Conservation (phyloP, 768 basidiomycete genomes). For the Rhodotorula toruloides region DNA sequence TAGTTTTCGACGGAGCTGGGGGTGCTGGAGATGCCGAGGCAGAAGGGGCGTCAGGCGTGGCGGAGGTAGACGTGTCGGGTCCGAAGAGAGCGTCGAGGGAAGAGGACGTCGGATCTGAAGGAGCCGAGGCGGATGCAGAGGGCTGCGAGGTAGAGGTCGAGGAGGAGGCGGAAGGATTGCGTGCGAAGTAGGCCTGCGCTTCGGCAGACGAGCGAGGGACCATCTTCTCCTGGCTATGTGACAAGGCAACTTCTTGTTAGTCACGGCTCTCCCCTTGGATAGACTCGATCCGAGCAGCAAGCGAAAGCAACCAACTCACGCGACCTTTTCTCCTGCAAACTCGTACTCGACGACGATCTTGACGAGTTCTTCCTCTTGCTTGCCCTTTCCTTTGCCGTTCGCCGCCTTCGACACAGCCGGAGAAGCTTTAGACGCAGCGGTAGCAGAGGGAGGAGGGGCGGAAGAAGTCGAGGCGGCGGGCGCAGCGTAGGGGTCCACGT, state of each 20-base stretch:
- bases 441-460: background rate
- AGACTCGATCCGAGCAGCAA: background rate
- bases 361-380: slow-evolving; percentile 48
- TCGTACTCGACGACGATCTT: slow-evolving; percentile 65
- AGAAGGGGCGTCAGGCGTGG: slow-evolving; percentile 20
- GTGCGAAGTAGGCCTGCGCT: slow-evolving; percentile 64
- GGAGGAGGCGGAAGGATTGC: background rate
- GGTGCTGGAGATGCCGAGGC: slow-evolving; percentile 21
- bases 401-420: background rate
- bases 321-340: slow-evolving; percentile 70
- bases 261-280: background rate
- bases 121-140: background rate
- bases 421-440: background rate
- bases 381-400: slow-evolving; percentile 17
- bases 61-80: background rate
- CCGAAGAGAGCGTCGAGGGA: slow-evolving; percentile 31
- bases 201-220: slow-evolving; percentile 69
- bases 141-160: slow-evolving; percentile 1
- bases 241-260: slow-evolving; percentile 16
- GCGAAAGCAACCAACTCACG: slow-evolving; percentile 52
- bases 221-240: slow-evolving; percentile 64
- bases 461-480: slow-evolving; percentile 1
- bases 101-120: background rate
- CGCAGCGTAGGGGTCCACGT: slow-evolving; percentile 4
- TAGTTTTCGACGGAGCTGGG: slow-evolving; percentile 41